These are phyloP conservation scores for Botrytis aclada DNA, from an alignment of 2,329 filamentous ascomycete species.

Conservation along the genomic window DNA sequence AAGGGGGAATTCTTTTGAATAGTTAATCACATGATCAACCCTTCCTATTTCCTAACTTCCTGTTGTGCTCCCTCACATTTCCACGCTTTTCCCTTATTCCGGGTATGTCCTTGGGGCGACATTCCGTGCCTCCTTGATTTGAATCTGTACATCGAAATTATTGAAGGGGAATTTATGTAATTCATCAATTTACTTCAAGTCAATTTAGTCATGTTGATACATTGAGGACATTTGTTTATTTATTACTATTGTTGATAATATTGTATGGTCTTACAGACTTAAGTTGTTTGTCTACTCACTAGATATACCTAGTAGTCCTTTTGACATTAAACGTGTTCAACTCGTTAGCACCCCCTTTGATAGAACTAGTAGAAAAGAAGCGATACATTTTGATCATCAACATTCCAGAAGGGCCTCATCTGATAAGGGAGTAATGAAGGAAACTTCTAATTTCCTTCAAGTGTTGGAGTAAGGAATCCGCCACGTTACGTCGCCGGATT, in stretches of 20 bases:
- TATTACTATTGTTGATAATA: not conserved
- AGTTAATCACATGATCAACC: conserved; percentile 25
- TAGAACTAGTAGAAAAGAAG: not conserved
- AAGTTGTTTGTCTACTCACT: not conserved
- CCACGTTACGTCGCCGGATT: conserved; percentile 26
- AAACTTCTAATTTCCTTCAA: conserved; percentile 22
- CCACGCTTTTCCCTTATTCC: conserved; percentile 22
- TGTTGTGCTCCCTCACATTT: conserved; percentile 23
- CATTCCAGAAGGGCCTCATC: conserved; percentile 28
- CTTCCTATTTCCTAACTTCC: conserved; percentile 19
- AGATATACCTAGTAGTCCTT: not conserved
- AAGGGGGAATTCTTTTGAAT: conserved; percentile 1
- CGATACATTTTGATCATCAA: conserved; percentile 9
- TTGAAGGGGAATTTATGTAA: not conserved
- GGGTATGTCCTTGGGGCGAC: conserved; percentile 11
- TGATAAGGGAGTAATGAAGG: conserved; percentile 5
- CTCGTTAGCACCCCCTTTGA: conserved; percentile 1
- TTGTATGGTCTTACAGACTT: conserved; percentile 2
- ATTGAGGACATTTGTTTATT: not conserved
- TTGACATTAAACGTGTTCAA: conserved; percentile 12
- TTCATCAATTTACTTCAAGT: not conserved
- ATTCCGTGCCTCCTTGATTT: conserved; percentile 10
- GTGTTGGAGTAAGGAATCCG: conserved; percentile 28
- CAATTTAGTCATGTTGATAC: not conserved
- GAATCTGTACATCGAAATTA: conserved; percentile 3